Evolutionary conservation across 116 monocot genomes (phyloP), one percentile per base, ranked within the genome.

Genomic region (Cymodocea nodosa): DNA sequence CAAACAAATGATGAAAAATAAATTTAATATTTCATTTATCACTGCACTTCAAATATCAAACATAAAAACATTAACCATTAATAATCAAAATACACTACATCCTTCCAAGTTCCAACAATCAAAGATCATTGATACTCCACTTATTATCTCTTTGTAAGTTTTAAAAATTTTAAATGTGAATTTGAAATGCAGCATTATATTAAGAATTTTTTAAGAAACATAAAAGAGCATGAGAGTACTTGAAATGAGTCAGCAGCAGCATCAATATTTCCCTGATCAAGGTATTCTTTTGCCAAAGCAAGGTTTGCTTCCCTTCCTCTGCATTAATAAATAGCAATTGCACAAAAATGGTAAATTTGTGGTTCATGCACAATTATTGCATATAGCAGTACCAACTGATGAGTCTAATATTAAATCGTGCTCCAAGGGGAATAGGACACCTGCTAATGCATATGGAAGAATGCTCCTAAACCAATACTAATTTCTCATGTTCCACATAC

Each of bases 261-360:
- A 51, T 5, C 30, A 23, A 60, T 71, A 62, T 93, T 68, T 37
- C 83, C 85, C 78, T 81, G 70, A 52, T 79, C 60, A 23, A 89
- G 68, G 74, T 79, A 81, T 70, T 88, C 75, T 63, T 92, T 81
- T 11, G 88, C 88, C 69, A 83, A 6, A 19, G 34, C 70, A 65
- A 85, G 75, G 73, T 85, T 92, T 19, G 58, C 67, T 50, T 85
- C 75, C 57, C 88, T 85, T 72, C 65, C 79, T 73, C 92, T 92
- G 51, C 53, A 75, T 75, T 1, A 48, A 62, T 18, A 44, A 12
- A 44, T 30, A 30, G 34, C 19, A 39, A 36, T 18, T 16, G 36
- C 37, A 37, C 37, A 36, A 62, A 62, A 40, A 6, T 6, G 39
- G 14, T 17, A 14, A 18, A 17, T 62, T 39, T 37, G 3, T 15